A percentile compares a stretch with the other conserved stretches of the same genome.
Evolutionary conservation across 192 early-diverging fungal species (phyloP).

Genomic region (Gonapodya sp.): DNA sequence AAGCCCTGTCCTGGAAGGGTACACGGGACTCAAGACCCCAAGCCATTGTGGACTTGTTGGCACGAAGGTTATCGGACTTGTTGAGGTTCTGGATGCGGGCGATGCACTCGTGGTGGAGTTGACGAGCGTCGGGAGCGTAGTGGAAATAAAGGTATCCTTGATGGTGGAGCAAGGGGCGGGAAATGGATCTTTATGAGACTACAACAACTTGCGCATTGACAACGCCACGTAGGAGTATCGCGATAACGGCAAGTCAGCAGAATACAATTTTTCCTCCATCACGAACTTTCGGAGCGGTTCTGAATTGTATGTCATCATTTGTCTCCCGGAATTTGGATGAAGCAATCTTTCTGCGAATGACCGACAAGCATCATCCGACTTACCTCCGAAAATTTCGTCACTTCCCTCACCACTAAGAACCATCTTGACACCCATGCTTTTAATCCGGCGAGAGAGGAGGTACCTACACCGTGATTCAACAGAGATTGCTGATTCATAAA

Average conservation of each 20-base stretch:
- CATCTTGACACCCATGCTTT: slow-evolving; percentile 99
- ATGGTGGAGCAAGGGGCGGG: background rate
- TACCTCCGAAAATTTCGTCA: slow-evolving; percentile 92
- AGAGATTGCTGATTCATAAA: background rate
- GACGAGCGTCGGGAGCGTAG: slow-evolving; percentile 66
- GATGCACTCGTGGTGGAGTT: slow-evolving; percentile 86
- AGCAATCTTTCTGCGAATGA: no score
- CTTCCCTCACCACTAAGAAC: slow-evolving; percentile 92
- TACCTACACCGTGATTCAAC: no score
- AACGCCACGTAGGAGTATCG: no score
- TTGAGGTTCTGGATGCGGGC: slow-evolving; percentile 93
- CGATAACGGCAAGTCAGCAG: slow-evolving; percentile 14
- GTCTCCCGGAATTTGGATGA: background rate
- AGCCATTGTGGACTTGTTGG: slow-evolving; percentile 99
- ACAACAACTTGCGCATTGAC: background rate
- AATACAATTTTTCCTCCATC: background rate
- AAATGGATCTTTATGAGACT: background rate
- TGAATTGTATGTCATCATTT: background rate
- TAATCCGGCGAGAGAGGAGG: slow-evolving; percentile 93
- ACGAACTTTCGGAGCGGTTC: background rate
- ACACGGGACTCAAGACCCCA: slow-evolving; percentile 99
- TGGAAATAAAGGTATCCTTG: slow-evolving; percentile 94
- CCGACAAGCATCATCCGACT: no score
- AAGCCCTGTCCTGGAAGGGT: slow-evolving; percentile 90
- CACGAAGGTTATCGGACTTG: slow-evolving; percentile 90